phyloP scores from a whole-genome alignment of 2,329 filamentous ascomycete genomes.

The Aspergillus intermedius region DNA sequence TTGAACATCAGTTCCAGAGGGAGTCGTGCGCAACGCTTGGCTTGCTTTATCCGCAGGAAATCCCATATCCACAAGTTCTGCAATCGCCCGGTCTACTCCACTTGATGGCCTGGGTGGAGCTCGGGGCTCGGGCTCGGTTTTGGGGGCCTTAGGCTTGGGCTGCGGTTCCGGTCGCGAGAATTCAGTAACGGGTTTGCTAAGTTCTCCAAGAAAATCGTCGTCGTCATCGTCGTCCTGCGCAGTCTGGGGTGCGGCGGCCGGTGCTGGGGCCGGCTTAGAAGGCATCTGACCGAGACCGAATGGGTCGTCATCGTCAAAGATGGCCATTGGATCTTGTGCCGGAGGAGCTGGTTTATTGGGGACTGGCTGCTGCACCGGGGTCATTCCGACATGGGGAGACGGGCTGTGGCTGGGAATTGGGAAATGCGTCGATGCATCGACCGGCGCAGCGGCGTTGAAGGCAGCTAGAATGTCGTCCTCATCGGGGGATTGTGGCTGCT shows the following conservation, averaged over 20 bases:
- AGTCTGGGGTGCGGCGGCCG: constrained; percentile 43
- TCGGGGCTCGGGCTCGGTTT: constrained; percentile 9
- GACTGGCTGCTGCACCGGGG: constrained; percentile 4
- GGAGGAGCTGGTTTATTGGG: constrained; percentile 10
- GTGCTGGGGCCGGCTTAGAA: constrained; percentile 42
- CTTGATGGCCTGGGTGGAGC: constrained; percentile 27
- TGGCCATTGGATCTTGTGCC: constrained; percentile 21
- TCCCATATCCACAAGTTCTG: constrained; percentile 89
- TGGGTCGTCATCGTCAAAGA: constrained; percentile 65
- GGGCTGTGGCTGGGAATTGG: constrained; percentile 39
- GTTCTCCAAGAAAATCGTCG: constrained; percentile 57
- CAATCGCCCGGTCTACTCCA: constrained; percentile 70
- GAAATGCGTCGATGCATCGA: constrained; percentile 55
- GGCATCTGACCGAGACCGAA: constrained; percentile 70
- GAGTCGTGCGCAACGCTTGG: constrained; percentile 71
- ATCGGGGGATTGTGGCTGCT: constrained; percentile 45
- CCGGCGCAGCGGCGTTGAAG: constrained; percentile 54
- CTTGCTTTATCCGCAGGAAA: constrained; percentile 81
- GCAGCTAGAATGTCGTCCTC: constrained; percentile 57
- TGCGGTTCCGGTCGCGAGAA: constrained; percentile 33
- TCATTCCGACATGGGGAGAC: constrained; percentile 20
- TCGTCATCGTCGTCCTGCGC: constrained; percentile 57
- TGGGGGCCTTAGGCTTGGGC: constrained; percentile 10
- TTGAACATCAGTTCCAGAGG: constrained; percentile 73
- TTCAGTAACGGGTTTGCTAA: constrained; percentile 54